Evolutionary conservation across 768 basidiomycete species (phyloP), one percentile per base, ranked within the genome.

Genomic region (Hebeloma cylindrosporum): DNA sequence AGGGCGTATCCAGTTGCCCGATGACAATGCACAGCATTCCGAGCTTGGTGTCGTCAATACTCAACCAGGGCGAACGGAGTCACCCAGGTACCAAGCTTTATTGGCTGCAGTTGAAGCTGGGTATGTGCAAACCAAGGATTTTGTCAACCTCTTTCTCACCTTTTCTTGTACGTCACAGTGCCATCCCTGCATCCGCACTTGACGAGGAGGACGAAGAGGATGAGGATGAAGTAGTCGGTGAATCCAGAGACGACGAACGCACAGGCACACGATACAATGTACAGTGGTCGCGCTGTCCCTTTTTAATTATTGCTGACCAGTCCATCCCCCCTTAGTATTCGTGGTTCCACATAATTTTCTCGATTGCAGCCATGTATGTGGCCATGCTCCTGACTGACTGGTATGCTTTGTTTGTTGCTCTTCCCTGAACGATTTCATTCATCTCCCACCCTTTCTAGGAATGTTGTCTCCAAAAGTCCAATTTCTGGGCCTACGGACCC

Each of bases 271-370:
- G 92, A 48, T 99, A 98, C 69, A 96, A 96, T 52, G 93, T 93
- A 64, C 36, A 22, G 33, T 31, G 17, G 27, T 17, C 16, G n/a
- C 30, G 14, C 20, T 26, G 16, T 17, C 13, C 17, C 21, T 14
- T 18, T 23, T 40, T 54, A 16, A 53, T 56, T 16, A 56, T 27
- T 25, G 21, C 33, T 29, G 26, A 14, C 54, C n/a, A n/a, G n/a
- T n/a, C n/a, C n/a, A n/a, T n/a, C n/a, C n/a, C n/a, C n/a, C n/a
- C n/a, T n/a, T n/a, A 96, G 93, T 99, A 99, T 63, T 82, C 93
- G 1, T 99, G 93, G 93, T 98, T 99, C 82, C 96, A 99, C 61
- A 69, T 97, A 64, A 97, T 99, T 58, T 99, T 98, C 61, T 82
- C 88, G 33, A 86, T 98, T 55, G 96, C 83, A 21, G 75, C 93